These are phyloP conservation scores for Paecilomyces fulvus DNA, from an alignment of 2,329 filamentous ascomycete genomes.

Conservation along the genomic window DNA sequence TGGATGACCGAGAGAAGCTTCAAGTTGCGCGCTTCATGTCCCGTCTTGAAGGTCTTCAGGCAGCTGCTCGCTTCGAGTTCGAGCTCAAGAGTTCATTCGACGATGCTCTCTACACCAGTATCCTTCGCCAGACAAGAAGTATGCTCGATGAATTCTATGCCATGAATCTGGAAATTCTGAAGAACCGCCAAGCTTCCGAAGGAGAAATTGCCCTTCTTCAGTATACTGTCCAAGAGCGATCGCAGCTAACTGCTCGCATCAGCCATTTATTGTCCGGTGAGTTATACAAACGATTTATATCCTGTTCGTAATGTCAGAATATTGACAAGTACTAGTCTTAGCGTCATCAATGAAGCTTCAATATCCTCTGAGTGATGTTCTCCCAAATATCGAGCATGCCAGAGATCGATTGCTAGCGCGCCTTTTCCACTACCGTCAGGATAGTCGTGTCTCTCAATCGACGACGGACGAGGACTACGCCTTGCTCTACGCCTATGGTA, in stretches of 20 bases:
- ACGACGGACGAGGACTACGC: conserved; percentile 64
- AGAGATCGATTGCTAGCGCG: conserved; percentile 78
- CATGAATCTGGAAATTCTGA: conserved; percentile 86
- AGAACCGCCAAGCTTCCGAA: conserved; percentile 63
- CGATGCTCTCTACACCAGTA: conserved; percentile 59
- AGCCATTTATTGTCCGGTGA: conserved; percentile 68
- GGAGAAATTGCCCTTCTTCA: conserved; percentile 74
- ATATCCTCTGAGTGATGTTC: conserved; percentile 81
- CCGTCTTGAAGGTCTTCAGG: conserved; percentile 64
- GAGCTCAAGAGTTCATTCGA: conserved; percentile 84
- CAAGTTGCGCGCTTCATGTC: conserved; percentile 72
- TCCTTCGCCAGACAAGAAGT: conserved; percentile 70
- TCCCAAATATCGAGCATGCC: conserved; percentile 72
- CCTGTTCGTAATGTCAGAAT: background rate
- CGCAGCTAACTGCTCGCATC: conserved; percentile 75
- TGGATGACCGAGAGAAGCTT: conserved; percentile 79
- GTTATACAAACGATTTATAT: conserved; percentile 9
- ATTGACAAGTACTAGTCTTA: conserved; percentile 57
- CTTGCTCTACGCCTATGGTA: conserved; percentile 81
- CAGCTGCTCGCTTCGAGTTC: conserved; percentile 72
- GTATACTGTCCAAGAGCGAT: conserved; percentile 71
- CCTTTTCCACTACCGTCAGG: conserved; percentile 77
- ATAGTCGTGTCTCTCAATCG: conserved; percentile 44
- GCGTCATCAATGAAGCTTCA: conserved; percentile 91
- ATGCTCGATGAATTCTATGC: conserved; percentile 92